Conservation (phyloP, 768 basidiomycete species). For the Fomitopsis pulvina region DNA sequence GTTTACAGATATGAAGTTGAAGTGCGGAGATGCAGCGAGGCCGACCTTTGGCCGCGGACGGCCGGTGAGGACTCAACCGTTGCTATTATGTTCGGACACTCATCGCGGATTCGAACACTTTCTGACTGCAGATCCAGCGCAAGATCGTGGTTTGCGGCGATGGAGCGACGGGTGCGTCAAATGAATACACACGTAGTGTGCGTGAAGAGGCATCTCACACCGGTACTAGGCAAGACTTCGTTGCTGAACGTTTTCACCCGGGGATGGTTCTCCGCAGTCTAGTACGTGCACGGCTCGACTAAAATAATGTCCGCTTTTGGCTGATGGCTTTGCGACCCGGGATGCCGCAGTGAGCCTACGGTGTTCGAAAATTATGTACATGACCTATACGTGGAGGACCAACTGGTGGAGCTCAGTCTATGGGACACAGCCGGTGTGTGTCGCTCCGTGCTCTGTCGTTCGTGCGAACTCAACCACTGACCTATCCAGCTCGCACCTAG, state of each 20-base stretch:
- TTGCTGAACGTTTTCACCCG: conserved; percentile 83
- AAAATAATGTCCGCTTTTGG: not conserved
- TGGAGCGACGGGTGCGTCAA: conserved; percentile 78
- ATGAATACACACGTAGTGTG: not conserved
- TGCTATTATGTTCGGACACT: not conserved
- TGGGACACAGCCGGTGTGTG: conserved; percentile 95
- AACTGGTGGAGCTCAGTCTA: conserved; percentile 82
- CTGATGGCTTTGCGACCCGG: not conserved
- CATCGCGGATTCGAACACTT: not conserved
- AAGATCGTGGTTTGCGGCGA: conserved; percentile 93
- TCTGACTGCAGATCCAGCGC: conserved; percentile 34
- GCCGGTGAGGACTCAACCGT: conserved; percentile 34
- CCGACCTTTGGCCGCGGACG: conserved; percentile 50
- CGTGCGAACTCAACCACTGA: conserved; percentile 11
- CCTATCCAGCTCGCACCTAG: conserved; percentile 37
- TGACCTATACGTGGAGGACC: conserved; percentile 81
- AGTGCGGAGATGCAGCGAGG: conserved; percentile 50
- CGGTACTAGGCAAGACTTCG: conserved; percentile 66
- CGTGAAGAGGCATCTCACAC: conserved; percentile 7
- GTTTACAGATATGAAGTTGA: conserved; percentile 32
- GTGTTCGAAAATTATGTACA: conserved; percentile 98
- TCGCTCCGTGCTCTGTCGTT: not conserved
- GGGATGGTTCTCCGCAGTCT: conserved; percentile 92
- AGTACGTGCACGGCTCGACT: conserved; percentile 44
- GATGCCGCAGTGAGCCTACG: conserved; percentile 67